Evolutionary conservation across 257 asterid genomes (phyloP), one percentile per base, ranked within the genome.

Genomic region (Fraxinus pennsylvanica): DNA sequence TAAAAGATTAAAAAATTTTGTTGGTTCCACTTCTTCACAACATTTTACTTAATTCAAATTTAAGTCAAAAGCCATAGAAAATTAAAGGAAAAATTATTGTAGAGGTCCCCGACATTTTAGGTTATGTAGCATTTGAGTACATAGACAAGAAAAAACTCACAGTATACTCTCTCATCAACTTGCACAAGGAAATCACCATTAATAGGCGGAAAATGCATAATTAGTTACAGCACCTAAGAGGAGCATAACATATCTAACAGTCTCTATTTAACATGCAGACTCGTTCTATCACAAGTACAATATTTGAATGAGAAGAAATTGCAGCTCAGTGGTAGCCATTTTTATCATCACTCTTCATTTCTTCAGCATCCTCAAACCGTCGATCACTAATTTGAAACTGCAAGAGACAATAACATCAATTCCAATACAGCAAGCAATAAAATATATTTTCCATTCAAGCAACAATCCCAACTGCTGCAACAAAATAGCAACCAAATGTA

Each of bases 321-420:
- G 61, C 45, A 21, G 83, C 77, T 88, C 79, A 85, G 68, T 67
- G 74, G 68, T 77, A 80, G 50, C 82, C 87, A 73, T 81, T 86
- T 75, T 76, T 79, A 75, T 81, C 79, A 21, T 88, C 92, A 73
- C 83, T 87, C 45, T 90, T 94, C 88, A 84, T 89, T 82, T 94
- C 98, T 73, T 93, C 97, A 0, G 99, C 98, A 84, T 95, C 98
- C 81, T 93, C 94, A 74, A 95, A 91, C 61, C 97, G 91, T 35
- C 78, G 85, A 82, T 95, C 98, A 38, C 89, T 88, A 82, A 95
- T 88, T 72, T 90, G 97, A 83, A 95, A 98, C 98, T 95, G 88
- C 89, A 87, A 39, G 29, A 43, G 67, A 66, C 57, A 78, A 12
- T 12, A 22, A 63, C 14, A 71, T 80, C 38, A 74, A 47, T 68